phyloP scores from a whole-genome alignment of 805 yeast species.

The Yamadazyma paraphyllophila region DNA sequence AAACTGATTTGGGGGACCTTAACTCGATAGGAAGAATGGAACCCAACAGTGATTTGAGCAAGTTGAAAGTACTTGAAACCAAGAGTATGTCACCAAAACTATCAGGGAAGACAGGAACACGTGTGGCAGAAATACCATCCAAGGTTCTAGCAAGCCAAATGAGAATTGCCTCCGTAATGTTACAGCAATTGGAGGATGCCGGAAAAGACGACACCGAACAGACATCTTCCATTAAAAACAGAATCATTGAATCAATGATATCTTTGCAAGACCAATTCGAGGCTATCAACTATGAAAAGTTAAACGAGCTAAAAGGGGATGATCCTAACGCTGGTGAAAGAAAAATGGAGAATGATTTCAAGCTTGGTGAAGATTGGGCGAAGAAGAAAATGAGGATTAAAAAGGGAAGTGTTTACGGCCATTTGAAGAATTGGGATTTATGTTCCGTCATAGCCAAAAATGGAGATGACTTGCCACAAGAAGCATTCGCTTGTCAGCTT shows the following conservation, averaged over 20 bases:
- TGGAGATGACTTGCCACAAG: conserved; percentile 94
- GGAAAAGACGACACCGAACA: conserved; percentile 52
- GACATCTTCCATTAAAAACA: conserved; percentile 22
- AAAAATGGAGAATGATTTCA: conserved; percentile 87
- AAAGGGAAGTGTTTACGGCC: conserved; percentile 76
- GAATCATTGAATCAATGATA: conserved; percentile 34
- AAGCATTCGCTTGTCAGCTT: conserved; percentile 95
- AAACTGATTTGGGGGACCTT: conserved; percentile 74
- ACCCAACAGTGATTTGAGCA: conserved; percentile 5
- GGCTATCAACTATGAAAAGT: conserved; percentile 29
- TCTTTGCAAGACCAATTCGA: conserved; percentile 42
- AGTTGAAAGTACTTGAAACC: conserved; percentile 6
- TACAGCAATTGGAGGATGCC: conserved; percentile 81
- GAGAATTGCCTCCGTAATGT: conserved; percentile 95
- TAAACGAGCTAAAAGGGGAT: conserved; percentile 61
- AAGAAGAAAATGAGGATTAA: conserved; percentile 79
- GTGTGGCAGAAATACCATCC: conserved; percentile 17
- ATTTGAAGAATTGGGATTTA: conserved; percentile 87
- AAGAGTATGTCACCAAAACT: not conserved
- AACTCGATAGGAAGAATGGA: conserved; percentile 41
- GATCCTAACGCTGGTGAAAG: conserved; percentile 67
- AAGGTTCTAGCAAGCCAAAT: conserved; percentile 81
- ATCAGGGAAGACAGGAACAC: not conserved
- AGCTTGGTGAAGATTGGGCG: conserved; percentile 93
- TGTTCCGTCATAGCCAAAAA: conserved; percentile 95